Evolutionary conservation across 1,139 yeast species (phyloP).

Genomic region (Scheffersomyces cryptocercus): DNA sequence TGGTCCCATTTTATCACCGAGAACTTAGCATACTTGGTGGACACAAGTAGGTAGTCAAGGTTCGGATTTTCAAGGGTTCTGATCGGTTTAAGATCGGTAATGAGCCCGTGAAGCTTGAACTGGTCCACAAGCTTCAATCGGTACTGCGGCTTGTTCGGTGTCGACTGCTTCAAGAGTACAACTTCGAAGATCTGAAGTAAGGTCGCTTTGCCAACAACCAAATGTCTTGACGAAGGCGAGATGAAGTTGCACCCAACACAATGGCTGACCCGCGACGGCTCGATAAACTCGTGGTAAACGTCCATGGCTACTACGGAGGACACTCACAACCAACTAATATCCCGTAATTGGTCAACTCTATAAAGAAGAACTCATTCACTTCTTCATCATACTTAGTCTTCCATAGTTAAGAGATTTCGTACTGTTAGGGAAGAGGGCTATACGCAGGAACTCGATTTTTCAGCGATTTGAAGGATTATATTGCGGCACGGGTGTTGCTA

Average conservation of each 20-base stretch:
- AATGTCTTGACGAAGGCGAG: constrained; percentile 47
- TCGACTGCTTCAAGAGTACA: constrained; percentile 22
- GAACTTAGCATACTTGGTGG: constrained; percentile 76
- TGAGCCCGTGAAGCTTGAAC: constrained; percentile 69
- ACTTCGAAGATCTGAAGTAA: constrained; percentile 68
- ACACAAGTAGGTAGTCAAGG: constrained; percentile 62
- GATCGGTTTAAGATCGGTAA: constrained; percentile 58
- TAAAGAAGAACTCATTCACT: no score
- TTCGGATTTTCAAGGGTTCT: constrained; percentile 50
- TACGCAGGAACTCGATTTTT: no score
- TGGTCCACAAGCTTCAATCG: constrained; percentile 61
- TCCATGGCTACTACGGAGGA: constrained; percentile 53
- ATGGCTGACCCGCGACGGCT: constrained; percentile 73
- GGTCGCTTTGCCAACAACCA: constrained; percentile 72
- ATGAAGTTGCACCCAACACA: constrained; percentile 66
- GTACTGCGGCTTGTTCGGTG: constrained; percentile 22
- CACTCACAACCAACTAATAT: no score
- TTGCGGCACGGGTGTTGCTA: no score
- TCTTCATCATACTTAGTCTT: no score
- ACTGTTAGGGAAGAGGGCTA: no score
- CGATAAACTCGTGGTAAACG: constrained; percentile 76
- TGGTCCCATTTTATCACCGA: constrained; percentile 76
- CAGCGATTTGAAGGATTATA: no score
- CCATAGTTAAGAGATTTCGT: no score
- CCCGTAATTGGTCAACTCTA: no score